Evolutionary conservation across 257 asterid species (phyloP).

Genomic region (Buddleja alternifolia): DNA sequence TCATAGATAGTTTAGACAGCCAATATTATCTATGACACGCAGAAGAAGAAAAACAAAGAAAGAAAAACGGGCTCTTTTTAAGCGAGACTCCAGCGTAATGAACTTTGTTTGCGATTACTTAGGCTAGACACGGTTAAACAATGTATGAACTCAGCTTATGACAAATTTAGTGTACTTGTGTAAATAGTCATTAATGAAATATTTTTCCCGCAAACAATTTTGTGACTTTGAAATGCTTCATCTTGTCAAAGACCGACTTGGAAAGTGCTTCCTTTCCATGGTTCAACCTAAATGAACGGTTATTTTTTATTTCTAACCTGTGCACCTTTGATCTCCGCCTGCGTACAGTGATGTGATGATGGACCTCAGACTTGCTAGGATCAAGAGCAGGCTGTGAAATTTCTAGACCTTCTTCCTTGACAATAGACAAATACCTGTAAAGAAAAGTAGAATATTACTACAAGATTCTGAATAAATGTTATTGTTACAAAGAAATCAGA

Average conservation of each 20-base stretch:
- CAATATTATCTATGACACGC: background rate
- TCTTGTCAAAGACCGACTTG: background rate
- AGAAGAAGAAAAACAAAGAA: background rate
- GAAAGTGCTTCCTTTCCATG: conserved; percentile 32
- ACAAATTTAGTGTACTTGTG: too few species aligned
- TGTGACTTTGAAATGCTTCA: background rate
- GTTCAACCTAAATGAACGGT: background rate
- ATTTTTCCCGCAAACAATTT: background rate
- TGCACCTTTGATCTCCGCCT: conserved; percentile 63
- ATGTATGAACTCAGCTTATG: background rate
- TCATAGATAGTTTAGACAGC: conserved; percentile 5
- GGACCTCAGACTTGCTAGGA: conserved; percentile 63
- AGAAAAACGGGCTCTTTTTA: too few species aligned
- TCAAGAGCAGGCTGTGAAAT: conserved; percentile 97
- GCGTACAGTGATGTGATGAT: conserved; percentile 81
- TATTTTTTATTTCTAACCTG: conserved; percentile 57
- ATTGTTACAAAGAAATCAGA: background rate
- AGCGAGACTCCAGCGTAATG: too few species aligned
- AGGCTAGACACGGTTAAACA: too few species aligned
- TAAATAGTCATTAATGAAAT: background rate
- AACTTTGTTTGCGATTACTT: too few species aligned
- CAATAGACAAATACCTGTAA: conserved; percentile 69
- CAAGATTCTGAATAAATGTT: conserved; percentile 10
- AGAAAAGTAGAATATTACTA: conserved; percentile 23
- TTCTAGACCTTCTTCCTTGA: conserved; percentile 86